phyloP scores from a whole-genome alignment of 2,329 filamentous ascomycete genomes.

The Aspergillus eucalypticola region DNA sequence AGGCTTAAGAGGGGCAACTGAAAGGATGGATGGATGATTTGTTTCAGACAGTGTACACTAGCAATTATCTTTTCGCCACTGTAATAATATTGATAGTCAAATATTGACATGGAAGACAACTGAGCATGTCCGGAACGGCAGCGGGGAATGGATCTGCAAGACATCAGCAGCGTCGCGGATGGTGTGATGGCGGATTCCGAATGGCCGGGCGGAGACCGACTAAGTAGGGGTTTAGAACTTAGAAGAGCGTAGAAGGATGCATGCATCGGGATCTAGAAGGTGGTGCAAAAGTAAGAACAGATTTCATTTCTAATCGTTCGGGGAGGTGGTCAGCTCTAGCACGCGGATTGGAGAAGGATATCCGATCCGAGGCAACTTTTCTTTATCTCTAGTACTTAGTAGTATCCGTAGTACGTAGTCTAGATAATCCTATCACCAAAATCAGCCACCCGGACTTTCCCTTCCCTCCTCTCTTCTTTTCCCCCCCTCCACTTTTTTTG shows the following conservation, averaged over 20 bases:
- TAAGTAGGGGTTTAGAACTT: neutral
- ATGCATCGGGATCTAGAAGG: neutral
- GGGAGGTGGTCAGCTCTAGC: neutral
- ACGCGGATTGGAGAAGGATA: neutral
- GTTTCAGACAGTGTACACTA: neutral
- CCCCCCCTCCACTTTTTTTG: constrained; percentile 3
- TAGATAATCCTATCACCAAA: neutral
- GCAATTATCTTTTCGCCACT: neutral
- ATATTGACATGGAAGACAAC: neutral
- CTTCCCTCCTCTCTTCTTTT: neutral
- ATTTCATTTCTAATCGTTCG: neutral
- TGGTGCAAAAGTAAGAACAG: neutral
- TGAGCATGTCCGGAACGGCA: neutral
- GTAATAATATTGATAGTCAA: neutral
- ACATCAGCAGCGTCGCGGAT: constrained; percentile 2
- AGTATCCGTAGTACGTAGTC: too few relatives aligned
- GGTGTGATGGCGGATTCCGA: neutral
- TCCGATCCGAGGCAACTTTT: neutral
- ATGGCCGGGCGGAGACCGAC: neutral
- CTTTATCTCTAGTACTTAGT: neutral
- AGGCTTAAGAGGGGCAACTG: constrained; percentile 2
- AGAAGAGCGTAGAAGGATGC: neutral
- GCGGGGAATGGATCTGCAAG: constrained; percentile 6
- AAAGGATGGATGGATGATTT: neutral
- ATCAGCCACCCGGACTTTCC: neutral